Conservation (phyloP, 768 basidiomycete genomes). For the Trametes cinnabarina region DNA sequence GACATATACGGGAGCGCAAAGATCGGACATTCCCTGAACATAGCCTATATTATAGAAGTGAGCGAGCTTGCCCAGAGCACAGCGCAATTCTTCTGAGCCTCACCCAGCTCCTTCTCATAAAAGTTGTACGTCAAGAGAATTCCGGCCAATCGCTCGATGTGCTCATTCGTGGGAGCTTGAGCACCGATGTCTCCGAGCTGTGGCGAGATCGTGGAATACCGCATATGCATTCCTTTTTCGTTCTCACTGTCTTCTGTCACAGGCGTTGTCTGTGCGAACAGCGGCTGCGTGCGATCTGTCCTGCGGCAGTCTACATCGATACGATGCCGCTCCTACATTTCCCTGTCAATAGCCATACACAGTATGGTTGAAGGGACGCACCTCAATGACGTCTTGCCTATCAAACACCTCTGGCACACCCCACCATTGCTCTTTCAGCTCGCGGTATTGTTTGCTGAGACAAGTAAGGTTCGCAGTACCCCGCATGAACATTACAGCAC, state of each 20-base stretch:
- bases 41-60: slow-evolving; percentile 58
- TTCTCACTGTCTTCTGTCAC: slow-evolving; percentile 48
- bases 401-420: slow-evolving; percentile 80
- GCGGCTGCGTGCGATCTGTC: slow-evolving; percentile 90
- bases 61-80: background rate
- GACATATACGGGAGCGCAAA: slow-evolving; percentile 91
- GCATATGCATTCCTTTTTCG: slow-evolving; percentile 55
- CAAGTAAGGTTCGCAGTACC: background rate
- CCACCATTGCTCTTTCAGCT: slow-evolving; percentile 79
- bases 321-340: slow-evolving; percentile 76
- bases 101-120: slow-evolving; percentile 84
- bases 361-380: slow-evolving; percentile 33
- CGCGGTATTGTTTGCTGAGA: slow-evolving; percentile 62
- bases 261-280: slow-evolving; percentile 56
- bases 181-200: slow-evolving; percentile 73
- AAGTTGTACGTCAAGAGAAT: slow-evolving; percentile 91
- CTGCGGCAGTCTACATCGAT: slow-evolving; percentile 97
- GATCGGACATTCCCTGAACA: slow-evolving; percentile 98
- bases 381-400: slow-evolving; percentile 78
- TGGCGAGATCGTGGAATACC: slow-evolving; percentile 74
- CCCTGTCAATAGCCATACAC: background rate
- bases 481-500: background rate
- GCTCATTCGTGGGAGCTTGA: slow-evolving; percentile 86
- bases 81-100: slow-evolving; percentile 31
- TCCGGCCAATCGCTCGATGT: slow-evolving; percentile 82